Conservation (phyloP, 2,329 filamentous ascomycete genomes). For the Gremmenia infestans region DNA sequence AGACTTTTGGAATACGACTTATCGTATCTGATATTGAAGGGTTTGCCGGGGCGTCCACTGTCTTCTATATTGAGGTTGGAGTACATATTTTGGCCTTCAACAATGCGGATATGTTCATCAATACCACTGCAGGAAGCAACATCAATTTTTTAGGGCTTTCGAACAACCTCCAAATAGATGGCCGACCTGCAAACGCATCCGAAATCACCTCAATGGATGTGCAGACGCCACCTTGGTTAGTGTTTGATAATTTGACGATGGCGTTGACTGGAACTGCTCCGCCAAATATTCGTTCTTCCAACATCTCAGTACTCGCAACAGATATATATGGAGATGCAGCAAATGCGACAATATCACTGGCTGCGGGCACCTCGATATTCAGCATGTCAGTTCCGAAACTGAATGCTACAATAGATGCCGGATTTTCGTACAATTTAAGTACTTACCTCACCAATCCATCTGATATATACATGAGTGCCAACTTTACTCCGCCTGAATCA, state of each 20-base stretch:
- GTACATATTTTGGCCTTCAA: conserved; percentile 64
- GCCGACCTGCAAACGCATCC: conserved; percentile 40
- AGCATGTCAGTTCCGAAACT: conserved; percentile 14
- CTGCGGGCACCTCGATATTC: conserved; percentile 20
- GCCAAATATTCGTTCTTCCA: conserved; percentile 50
- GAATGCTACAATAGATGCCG: conserved; percentile 24
- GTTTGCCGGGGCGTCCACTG: conserved; percentile 61
- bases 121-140: conserved; percentile 47
- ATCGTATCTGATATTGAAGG: conserved; percentile 77
- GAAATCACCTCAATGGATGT: conserved; percentile 50
- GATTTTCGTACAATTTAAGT: conserved; percentile 24
- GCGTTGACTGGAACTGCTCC: conserved; percentile 61
- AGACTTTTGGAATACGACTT: conserved; percentile 66
- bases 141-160: conserved; percentile 50
- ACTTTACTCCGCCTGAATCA: conserved; percentile 14
- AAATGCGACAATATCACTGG: conserved; percentile 46
- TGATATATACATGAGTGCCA: conserved; percentile 17
- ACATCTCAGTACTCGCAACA: conserved; percentile 55
- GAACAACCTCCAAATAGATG: conserved; percentile 53
- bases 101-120: conserved; percentile 50
- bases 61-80: conserved; percentile 69
- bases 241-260: conserved; percentile 57
- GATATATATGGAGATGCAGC: conserved; percentile 58
- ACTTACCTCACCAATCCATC: conserved; percentile 21
- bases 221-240: conserved; percentile 63